Base-by-base conservation (phyloP, 768 basidiomycete species). In the Boletus eberwhitei region DNA sequence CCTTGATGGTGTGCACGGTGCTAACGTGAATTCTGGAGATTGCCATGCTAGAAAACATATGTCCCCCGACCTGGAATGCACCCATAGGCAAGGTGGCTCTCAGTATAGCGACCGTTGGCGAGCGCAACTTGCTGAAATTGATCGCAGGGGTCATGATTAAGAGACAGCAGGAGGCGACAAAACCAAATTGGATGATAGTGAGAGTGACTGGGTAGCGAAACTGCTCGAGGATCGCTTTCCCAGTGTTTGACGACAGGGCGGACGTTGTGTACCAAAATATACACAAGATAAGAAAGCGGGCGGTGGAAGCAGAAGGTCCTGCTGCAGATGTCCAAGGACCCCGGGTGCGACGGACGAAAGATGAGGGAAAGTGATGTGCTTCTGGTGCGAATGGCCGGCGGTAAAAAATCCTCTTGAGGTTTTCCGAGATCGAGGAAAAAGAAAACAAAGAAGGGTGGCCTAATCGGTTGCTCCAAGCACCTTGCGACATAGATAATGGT, bases 1-100 rank as follows among this genome's bases (percentile, higher is more conserved):
- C 96, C 86, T 99, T 99, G 74, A 98, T 98, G 44, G 96, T 98
- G 71, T 99, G 97, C 14, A 98, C 94, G 0, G 97, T 99, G 75
- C 90, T 93, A 55, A 99, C 97, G 3, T 90, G 93, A 57, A 98
- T 96, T 48, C 93, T 80, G 46, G 94, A 93, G 50, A 98, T 99
- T 12, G 97, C 97, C 75, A 99, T 87, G 62, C 93, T 96, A 17
- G 94, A 94, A 70, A 97, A 98, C 65, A 99, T 93, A 69, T 99
- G 97, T 1, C 97, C 97, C 8, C 87, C 93, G 34, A 99, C 95
- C 73, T 99, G 97, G 70, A 99, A 99, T 57, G 90, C 80, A 22
- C 94, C 95, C 96, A 98, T 98, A 1, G 95, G 93, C 26, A 97
- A 68, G 3, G 95, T 97, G 54, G 79, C 89, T 54, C 73, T 75